These are phyloP conservation scores for Curvularia sp. DNA, from an alignment of 2,329 filamentous ascomycete species.

Conservation along the genomic window DNA sequence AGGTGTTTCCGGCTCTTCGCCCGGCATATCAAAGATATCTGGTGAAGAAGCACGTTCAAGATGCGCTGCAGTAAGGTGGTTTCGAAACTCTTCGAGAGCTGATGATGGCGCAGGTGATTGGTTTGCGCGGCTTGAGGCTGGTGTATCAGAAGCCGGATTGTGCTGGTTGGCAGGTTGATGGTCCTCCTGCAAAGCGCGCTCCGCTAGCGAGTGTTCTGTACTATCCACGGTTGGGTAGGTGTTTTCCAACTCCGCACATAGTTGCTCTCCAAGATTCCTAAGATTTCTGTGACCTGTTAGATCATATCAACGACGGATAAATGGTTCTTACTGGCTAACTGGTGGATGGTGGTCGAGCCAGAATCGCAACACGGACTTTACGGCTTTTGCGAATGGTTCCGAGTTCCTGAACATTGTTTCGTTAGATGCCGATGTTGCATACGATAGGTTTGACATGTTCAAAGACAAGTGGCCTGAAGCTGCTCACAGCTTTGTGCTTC, in stretches of 20 bases:
- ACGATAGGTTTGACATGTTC: neutral
- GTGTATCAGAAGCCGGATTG: neutral
- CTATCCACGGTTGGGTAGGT: neutral
- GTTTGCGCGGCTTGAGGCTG: neutral
- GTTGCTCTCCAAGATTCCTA: neutral
- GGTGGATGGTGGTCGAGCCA: neutral
- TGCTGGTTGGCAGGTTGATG: neutral
- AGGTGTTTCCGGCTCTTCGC: neutral
- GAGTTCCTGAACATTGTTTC: neutral
- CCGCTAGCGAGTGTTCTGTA: neutral
- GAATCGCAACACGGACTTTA: neutral
- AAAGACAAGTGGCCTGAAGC: neutral
- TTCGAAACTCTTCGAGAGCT: neutral
- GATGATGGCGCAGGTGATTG: neutral
- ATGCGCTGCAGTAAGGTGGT: too few relatives aligned
- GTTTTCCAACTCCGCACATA: neutral
- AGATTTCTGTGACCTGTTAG: neutral
- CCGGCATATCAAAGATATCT: neutral
- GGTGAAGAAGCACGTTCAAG: neutral
- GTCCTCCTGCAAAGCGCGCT: neutral
- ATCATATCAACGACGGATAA: neutral
- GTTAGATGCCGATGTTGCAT: neutral
- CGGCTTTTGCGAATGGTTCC: too few relatives aligned
- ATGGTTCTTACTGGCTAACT: neutral
- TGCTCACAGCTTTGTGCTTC: neutral